A percentile compares a stretch with the other conserved stretches of the same genome.
Conservation (phyloP, 345 rosid genomes). For the thale cress (Arabidopsis thaliana) region TAIR10.1 NC_003076.8:16499501-16500000, state of each 20-base stretch:
- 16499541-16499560: conserved; percentile 61
- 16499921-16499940: conserved; percentile 57
- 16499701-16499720: not conserved
- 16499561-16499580: conserved; percentile 76
- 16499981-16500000: conserved; percentile 68
- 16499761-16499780: not conserved
- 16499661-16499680: conserved; percentile 48
- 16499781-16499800: not conserved
- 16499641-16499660: conserved; percentile 66
- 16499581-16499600: conserved; percentile 66
- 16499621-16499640: conserved; percentile 59
- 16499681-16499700: not conserved
- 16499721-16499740: not conserved
- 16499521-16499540: conserved; percentile 51
- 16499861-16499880: conserved; percentile 78
- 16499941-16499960: conserved; percentile 63
- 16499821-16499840: conserved; percentile 80
- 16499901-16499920: conserved; percentile 84
- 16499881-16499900: conserved; percentile 66
- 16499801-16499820: conserved; percentile 46
- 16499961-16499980: conserved; percentile 65
- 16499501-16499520: conserved; percentile 44
- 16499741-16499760: not conserved
- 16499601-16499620: conserved; percentile 82
- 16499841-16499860: conserved; percentile 88